Conservation (phyloP, 2,329 filamentous ascomycete genomes). For the Cladosporium sphaerospermum region DNA sequence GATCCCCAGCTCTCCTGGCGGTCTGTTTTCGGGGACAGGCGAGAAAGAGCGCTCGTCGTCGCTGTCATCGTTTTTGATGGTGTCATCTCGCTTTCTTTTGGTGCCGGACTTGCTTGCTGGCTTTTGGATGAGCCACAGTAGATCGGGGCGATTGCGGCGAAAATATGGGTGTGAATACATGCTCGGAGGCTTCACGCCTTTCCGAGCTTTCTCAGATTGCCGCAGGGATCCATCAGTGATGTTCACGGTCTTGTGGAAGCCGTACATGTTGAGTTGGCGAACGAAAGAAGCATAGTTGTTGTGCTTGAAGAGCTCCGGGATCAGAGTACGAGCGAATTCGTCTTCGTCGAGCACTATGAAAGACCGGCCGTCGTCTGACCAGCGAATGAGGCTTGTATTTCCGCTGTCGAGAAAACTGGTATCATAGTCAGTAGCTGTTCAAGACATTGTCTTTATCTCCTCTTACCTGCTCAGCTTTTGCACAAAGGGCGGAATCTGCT, state of each 20-base stretch:
- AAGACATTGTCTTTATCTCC: constrained; percentile 19
- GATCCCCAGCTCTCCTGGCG: constrained; percentile 20
- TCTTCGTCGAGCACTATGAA: constrained; percentile 97
- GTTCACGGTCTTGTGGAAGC: constrained; percentile 51
- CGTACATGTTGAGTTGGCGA: constrained; percentile 58
- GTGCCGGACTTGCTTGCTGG: constrained; percentile 63
- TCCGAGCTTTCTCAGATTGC: constrained; percentile 91
- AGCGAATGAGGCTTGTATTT: constrained; percentile 90
- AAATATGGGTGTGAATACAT: constrained; percentile 98
- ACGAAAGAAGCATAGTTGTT: constrained; percentile 76
- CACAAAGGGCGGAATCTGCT: constrained; percentile 95
- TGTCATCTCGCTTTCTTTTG: constrained; percentile 49
- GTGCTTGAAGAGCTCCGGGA: constrained; percentile 71
- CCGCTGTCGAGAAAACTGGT: constrained; percentile 84
- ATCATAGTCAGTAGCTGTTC: constrained; percentile 12
- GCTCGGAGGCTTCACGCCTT: constrained; percentile 87
- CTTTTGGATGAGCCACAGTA: constrained; percentile 95
- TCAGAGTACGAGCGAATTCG: constrained; percentile 68
- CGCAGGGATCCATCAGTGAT: constrained; percentile 97
- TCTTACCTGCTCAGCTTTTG: constrained; percentile 93
- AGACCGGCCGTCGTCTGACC: constrained; percentile 93
- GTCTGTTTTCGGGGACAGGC: constrained; percentile 22
- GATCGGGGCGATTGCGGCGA: constrained; percentile 81
- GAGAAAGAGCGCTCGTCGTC: constrained; percentile 53
- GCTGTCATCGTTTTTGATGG: constrained; percentile 61